These are phyloP conservation scores for Phascolomyces articulosus DNA, from an alignment of 371 early-diverging fungal genomes.

Conservation along the genomic window DNA sequence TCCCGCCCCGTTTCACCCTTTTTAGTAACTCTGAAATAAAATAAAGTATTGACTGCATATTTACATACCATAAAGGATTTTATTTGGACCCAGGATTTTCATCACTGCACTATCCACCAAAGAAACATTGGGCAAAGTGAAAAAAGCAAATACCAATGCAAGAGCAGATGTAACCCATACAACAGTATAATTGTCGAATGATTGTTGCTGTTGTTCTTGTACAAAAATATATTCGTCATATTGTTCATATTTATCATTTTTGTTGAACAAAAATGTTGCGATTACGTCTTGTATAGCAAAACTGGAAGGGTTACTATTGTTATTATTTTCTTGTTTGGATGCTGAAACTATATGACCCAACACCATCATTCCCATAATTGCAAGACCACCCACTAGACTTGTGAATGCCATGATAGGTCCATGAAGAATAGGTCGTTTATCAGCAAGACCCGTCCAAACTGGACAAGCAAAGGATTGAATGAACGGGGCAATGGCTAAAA, in stretches of 20 bases:
- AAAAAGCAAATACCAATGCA: slow-evolving; percentile 42
- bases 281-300: too few species aligned
- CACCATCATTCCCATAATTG: slow-evolving; percentile 34
- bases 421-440: slow-evolving; percentile 40
- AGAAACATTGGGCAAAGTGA: slow-evolving; percentile 42
- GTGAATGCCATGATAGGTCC: slow-evolving; percentile 42
- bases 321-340: not conserved
- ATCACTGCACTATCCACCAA: slow-evolving; percentile 54
- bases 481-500: slow-evolving; percentile 52
- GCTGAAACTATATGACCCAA: slow-evolving; percentile 12
- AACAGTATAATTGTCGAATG: not conserved
- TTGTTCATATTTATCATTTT: too few species aligned
- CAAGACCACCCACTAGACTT: slow-evolving; percentile 36
- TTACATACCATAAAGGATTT: slow-evolving; percentile 46
- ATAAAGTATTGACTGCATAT: too few species aligned
- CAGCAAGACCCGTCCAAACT: slow-evolving; percentile 42
- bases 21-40: too few species aligned
- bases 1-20: too few species aligned
- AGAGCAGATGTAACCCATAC: slow-evolving; percentile 28
- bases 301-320: too few species aligned
- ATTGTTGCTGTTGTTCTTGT: not conserved
- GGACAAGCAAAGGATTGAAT: slow-evolving; percentile 52
- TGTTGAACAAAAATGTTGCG: not conserved
- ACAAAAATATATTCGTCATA: not conserved
- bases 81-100: slow-evolving; percentile 52